Evolutionary conservation across 805 yeast species (phyloP).

Genomic region (Sugiyamaella valdiviana): DNA sequence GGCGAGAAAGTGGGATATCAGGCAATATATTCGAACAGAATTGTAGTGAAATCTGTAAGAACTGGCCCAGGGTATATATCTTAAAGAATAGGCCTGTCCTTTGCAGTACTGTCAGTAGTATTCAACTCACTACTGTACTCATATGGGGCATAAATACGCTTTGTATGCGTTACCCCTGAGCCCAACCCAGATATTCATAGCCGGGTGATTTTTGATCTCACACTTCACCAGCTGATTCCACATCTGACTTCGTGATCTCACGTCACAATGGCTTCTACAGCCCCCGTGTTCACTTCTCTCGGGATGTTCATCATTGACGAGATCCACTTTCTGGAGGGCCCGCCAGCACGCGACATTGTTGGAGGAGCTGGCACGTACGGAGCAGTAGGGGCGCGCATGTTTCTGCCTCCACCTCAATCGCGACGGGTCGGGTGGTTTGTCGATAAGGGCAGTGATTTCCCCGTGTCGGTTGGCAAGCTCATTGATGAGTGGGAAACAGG

Average conservation of each 20-base stretch:
- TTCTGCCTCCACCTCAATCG: slow-evolving; percentile 41
- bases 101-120: no score
- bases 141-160: no score
- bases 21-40: no score
- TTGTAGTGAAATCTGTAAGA: no score
- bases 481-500: slow-evolving; percentile 60
- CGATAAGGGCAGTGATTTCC: slow-evolving; percentile 79
- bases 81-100: no score
- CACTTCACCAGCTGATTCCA: neutral
- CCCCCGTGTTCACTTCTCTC: slow-evolving; percentile 48
- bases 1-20: no score
- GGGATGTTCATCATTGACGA: slow-evolving; percentile 93
- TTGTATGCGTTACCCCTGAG: no score
- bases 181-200: no score
- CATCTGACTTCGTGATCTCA: no score
- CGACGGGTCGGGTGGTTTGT: slow-evolving; percentile 56
- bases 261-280: neutral
- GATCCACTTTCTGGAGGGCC: slow-evolving; percentile 48
- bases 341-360: slow-evolving; percentile 44
- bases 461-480: slow-evolving; percentile 39
- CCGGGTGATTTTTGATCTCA: no score
- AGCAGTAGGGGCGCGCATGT: slow-evolving; percentile 59
- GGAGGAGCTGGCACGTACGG: slow-evolving; percentile 94
- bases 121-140: no score
- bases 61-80: no score